Evolutionary conservation across 129 eudicot genomes (phyloP), one percentile per base, ranked within the genome.

Genomic region (Flaveria robusta): DNA sequence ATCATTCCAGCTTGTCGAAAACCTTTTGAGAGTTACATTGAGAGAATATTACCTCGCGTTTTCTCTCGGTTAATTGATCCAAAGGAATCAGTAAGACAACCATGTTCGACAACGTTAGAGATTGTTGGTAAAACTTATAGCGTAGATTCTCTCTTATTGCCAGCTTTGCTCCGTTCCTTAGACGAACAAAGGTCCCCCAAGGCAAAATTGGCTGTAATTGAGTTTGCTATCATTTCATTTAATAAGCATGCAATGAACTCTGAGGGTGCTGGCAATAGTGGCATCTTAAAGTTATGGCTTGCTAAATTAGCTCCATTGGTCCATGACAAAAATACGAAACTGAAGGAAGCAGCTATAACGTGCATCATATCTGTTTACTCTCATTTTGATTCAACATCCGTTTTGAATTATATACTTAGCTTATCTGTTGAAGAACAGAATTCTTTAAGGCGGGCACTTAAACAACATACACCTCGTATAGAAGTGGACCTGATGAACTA

Each of bases 171-270:
- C 18, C 96, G 99, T 37, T 94, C 99, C 1, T 76, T 94, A 72
- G 99, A 94, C 59, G 99, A 94, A 81, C 99, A 94, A 62, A 81
- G 97, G 29, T 94, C 99, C 43, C 99, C 99, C 0, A 94, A 94
- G 78, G 99, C 97, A 23, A 94, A 94, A 80, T 74, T 94, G 79
- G 97, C 96, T 45, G 97, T 91, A 8, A 94, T 91, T 24, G 96
- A 94, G 77, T 94, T 94, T 74, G 93, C 97, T 3, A 89, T 91
- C 13, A 65, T 82, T 31, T 89, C 99, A 27, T 89, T 94, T 56
- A 94, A 94, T 77, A 94, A 91, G 78, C 96, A 94, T 69, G 78
- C 89, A n/a, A 77, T 86, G 60, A 87, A 78, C 81, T 76, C 93
- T 15, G 99, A 94, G 72, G 92, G 99, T 50, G 87, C 89, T 72